Conservation (phyloP, 2,329 filamentous ascomycete genomes). For the Penicillium sp. region DNA sequence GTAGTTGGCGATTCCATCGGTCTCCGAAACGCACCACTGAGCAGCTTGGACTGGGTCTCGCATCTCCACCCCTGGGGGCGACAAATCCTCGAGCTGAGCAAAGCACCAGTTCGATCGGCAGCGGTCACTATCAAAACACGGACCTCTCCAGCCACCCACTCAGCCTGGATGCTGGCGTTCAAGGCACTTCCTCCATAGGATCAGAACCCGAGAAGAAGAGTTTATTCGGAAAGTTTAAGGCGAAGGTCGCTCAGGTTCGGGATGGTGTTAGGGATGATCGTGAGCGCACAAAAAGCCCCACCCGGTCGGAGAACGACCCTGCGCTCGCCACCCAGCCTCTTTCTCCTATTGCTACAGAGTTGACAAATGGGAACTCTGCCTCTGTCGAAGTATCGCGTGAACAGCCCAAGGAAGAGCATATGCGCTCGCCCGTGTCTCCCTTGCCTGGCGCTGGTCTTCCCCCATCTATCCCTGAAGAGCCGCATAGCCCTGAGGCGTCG, state of each 20-base stretch:
- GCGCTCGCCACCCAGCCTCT: slow-evolving; percentile 35
- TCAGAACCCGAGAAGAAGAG: slow-evolving; percentile 55
- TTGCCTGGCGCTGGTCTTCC: slow-evolving; percentile 31
- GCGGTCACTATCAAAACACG: slow-evolving; percentile 48
- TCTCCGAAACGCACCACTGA: slow-evolving; percentile 56
- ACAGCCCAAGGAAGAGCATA: slow-evolving; percentile 21
- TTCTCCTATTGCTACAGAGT: slow-evolving; percentile 29
- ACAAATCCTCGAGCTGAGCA: slow-evolving; percentile 62
- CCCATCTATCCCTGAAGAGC: slow-evolving; percentile 35
- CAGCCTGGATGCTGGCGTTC: slow-evolving; percentile 41
- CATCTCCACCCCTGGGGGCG: slow-evolving; percentile 54
- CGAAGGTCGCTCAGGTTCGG: slow-evolving; percentile 55
- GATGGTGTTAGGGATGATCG: slow-evolving; percentile 58
- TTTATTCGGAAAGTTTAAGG: slow-evolving; percentile 63
- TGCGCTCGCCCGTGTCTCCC: slow-evolving; percentile 30
- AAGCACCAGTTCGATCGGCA: slow-evolving; percentile 67
- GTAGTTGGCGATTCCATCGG: slow-evolving; percentile 67
- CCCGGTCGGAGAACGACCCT: slow-evolving; percentile 36
- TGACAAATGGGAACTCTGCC: slow-evolving; percentile 19
- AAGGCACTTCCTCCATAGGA: slow-evolving; percentile 27
- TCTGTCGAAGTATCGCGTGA: slow-evolving; percentile 24
- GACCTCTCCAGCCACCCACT: slow-evolving; percentile 37
- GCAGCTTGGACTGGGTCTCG: slow-evolving; percentile 42
- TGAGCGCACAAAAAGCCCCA: slow-evolving; percentile 53
- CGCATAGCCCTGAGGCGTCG: slow-evolving; percentile 28